phyloP scores from a whole-genome alignment of 345 rosid species.

The Moringa oleifera region DNA sequence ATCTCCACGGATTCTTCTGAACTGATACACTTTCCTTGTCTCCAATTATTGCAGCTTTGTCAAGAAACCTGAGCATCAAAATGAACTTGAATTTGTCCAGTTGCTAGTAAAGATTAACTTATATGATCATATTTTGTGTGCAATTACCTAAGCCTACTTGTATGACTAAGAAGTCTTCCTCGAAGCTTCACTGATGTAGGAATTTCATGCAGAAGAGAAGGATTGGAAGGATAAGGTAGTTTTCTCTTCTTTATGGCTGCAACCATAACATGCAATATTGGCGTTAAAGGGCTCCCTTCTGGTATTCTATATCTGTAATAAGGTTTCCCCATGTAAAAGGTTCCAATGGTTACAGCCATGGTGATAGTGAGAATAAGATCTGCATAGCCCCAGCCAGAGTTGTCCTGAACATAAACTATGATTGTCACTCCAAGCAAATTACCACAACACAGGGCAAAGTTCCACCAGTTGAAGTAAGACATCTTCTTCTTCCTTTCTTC shows the following conservation, averaged over 20 bases:
- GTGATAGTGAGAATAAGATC: slow-evolving; percentile 33
- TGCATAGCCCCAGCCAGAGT: slow-evolving; percentile 69
- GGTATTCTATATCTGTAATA: no score
- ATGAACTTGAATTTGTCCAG: not conserved
- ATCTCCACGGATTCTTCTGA: slow-evolving; percentile 15
- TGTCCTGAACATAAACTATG: slow-evolving; percentile 62
- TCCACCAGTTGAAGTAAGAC: slow-evolving; percentile 80
- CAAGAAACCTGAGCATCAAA: slow-evolving; percentile 43
- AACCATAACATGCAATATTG: slow-evolving; percentile 29
- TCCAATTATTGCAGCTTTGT: slow-evolving; percentile 40
- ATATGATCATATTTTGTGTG: no score
- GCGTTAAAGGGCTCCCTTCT: no score
- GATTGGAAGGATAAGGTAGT: not conserved
- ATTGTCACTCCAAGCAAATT: slow-evolving; percentile 31
- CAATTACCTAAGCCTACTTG: not conserved
- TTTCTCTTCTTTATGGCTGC: slow-evolving; percentile 23
- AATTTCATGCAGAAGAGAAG: not conserved
- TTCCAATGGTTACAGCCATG: slow-evolving; percentile 24
- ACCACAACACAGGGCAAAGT: slow-evolving; percentile 50
- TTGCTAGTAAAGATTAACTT: not conserved
- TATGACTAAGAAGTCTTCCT: no score
- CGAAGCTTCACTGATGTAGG: no score
- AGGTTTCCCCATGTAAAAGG: slow-evolving; percentile 20
- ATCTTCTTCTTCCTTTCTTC: slow-evolving; percentile 47
- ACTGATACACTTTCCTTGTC: no score